These are phyloP conservation scores for Triangularia verruculosa DNA, from an alignment of 2,329 filamentous ascomycete species.

Conservation along the genomic window DNA sequence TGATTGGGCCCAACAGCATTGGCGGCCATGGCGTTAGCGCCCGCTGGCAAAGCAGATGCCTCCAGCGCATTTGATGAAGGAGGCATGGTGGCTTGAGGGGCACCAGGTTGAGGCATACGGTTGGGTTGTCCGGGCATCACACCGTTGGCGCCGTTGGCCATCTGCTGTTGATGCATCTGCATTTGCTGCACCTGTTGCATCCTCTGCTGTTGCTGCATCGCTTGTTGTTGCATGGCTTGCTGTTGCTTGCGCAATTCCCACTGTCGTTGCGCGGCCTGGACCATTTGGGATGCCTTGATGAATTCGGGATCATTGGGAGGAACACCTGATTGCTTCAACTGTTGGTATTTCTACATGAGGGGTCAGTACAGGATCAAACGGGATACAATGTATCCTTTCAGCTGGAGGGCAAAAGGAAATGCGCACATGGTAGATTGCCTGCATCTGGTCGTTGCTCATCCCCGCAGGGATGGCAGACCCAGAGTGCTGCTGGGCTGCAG, in stretches of 20 bases:
- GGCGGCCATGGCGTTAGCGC: slow-evolving; percentile 32
- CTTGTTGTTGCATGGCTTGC: slow-evolving; percentile 56
- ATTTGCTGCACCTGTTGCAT: slow-evolving; percentile 46
- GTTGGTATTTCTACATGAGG: slow-evolving; percentile 69
- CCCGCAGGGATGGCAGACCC: slow-evolving; percentile 61
- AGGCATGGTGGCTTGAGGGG: slow-evolving; percentile 36
- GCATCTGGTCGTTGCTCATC: slow-evolving; percentile 73
- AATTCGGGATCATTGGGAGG: slow-evolving; percentile 82
- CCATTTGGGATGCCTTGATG: slow-evolving; percentile 74
- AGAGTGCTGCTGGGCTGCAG: slow-evolving; percentile 66
- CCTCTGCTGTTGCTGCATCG: slow-evolving; percentile 46
- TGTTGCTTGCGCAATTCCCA: slow-evolving; percentile 53
- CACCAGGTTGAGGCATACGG: slow-evolving; percentile 38
- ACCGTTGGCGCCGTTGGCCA: slow-evolving; percentile 57
- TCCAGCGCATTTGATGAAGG: slow-evolving; percentile 34
- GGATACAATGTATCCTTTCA: background rate
- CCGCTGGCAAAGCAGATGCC: slow-evolving; percentile 39
- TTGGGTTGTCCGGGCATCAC: slow-evolving; percentile 43
- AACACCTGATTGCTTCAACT: slow-evolving; percentile 84
- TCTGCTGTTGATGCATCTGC: slow-evolving; percentile 31
- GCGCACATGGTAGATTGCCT: slow-evolving; percentile 68
- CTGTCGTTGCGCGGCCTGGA: slow-evolving; percentile 69
- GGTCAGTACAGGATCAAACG: slow-evolving; percentile 12
- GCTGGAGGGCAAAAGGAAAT: background rate
- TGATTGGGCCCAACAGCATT: slow-evolving; percentile 27